phyloP scores from a whole-genome alignment of 2,329 filamentous ascomycete species.

The Exophiala alcalophila region DNA sequence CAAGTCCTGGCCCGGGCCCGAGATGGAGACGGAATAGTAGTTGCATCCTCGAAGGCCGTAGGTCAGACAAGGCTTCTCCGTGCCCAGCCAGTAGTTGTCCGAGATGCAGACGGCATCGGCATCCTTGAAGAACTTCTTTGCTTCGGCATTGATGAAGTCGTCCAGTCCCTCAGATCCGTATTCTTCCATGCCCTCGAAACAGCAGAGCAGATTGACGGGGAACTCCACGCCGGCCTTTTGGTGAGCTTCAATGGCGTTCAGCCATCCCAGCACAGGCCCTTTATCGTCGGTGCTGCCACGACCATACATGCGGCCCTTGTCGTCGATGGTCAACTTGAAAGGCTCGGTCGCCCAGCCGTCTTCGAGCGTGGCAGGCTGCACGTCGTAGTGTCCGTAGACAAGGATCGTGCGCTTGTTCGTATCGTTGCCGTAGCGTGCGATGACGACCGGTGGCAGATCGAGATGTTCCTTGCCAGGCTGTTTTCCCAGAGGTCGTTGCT shows the following conservation, averaged over 20 bases:
- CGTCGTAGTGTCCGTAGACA: conserved; percentile 98
- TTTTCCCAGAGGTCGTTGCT: conserved; percentile 82
- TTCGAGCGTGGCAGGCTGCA: conserved; percentile 87
- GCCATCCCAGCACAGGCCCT: conserved; percentile 92
- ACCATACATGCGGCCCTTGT: conserved; percentile 93
- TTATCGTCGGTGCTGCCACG: conserved; percentile 97
- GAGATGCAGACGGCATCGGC: conserved; percentile 96
- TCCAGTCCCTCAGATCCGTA: conserved; percentile 96
- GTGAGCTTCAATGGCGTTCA: conserved; percentile 97
- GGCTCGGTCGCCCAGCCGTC: conserved; percentile 97
- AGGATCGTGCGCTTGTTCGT: conserved; percentile 91
- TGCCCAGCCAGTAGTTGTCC: conserved; percentile 99
- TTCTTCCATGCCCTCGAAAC: conserved; percentile 99
- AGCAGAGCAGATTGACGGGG: conserved; percentile 97
- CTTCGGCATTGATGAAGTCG: conserved; percentile 87
- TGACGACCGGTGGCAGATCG: conserved; percentile 85
- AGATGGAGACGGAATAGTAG: conserved; percentile 92
- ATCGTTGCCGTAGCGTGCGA: conserved; percentile 89
- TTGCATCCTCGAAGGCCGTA: conserved; percentile 97
- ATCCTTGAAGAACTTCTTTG: conserved; percentile 91
- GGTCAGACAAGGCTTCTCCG: conserved; percentile 95
- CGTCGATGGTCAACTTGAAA: conserved; percentile 81
- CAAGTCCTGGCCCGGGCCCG: conserved; percentile 86
- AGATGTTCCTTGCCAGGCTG: conserved; percentile 89
- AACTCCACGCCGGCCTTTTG: conserved; percentile 92